Base-by-base conservation (phyloP, 2,329 filamentous ascomycete species). In the Sporothrix mexicana region DNA sequence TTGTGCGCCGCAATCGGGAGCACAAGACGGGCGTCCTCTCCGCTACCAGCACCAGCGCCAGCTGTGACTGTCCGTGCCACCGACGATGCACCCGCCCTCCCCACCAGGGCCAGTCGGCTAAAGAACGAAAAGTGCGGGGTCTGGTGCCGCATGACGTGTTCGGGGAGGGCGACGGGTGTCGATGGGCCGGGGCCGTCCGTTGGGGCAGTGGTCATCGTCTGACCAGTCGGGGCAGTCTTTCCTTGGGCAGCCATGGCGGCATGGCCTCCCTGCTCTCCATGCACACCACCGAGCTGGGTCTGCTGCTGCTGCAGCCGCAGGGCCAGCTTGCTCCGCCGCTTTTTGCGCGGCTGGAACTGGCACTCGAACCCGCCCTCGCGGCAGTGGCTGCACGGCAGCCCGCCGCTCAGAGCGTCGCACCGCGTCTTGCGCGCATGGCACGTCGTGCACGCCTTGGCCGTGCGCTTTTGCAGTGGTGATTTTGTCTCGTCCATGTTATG, bases 1-100 rank as follows among this genome's bases (percentile, higher is more conserved):
- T 59, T 59, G 55, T 59, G 36, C 55, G 55, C 25, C 15, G 55
- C 55, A n/a, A 59, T 59, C 13, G 55, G 55, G 12, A 59, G 55
- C 10, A 59, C 55, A 5, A 59, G 55, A 13, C 55, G 30, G 30
- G 30, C 30, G 30, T 36, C 30, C 4, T 36, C 10, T 23, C 30
- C 23, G 55, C n/a, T n/a, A n/a, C n/a, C n/a, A n/a, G n/a, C n/a
- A n/a, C n/a, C n/a, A n/a, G n/a, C n/a, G n/a, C 6, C 12, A 12
- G 55, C 6, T 13, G 55, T 30, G 4, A 12, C 15, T 6, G 9
- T 15, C 12, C n/a, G 30, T 13, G 55, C 20, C 9, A 25, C 20
- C 9, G 23, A 13, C 23, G 25, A 5, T n/a, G 55, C 55, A 15
- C 17, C 36, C 30, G 30, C 30, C 30, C 30, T 4, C 12, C 25